These are phyloP conservation scores for Talaromyces sp. DNA, from an alignment of 2,329 filamentous ascomycete species.

Conservation along the genomic window DNA sequence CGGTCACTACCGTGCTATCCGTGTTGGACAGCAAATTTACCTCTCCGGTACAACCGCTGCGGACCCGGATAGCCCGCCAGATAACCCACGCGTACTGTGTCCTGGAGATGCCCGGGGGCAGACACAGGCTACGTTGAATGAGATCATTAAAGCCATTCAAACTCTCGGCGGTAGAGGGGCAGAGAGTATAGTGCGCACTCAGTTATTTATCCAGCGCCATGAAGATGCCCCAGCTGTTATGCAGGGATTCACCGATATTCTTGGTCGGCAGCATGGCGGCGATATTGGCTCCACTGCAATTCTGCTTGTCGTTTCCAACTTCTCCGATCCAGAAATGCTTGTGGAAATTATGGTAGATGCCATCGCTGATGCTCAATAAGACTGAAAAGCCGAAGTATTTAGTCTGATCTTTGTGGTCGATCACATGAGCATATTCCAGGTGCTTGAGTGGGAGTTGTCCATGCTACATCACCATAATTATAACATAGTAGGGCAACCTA, in stretches of 20 bases:
- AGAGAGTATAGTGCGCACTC: slow-evolving; percentile 1
- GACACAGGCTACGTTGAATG: not conserved
- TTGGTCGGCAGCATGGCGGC: not conserved
- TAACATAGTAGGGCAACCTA: too few species aligned
- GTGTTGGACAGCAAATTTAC: not conserved
- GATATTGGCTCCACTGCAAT: not conserved
- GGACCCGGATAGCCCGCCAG: not conserved
- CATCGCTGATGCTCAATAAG: not conserved
- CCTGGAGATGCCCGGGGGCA: slow-evolving; percentile 1
- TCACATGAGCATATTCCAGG: too few species aligned
- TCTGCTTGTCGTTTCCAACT: slow-evolving; percentile 1
- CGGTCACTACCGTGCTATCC: slow-evolving; percentile 3
- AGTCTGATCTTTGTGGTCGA: too few species aligned
- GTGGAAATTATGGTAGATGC: slow-evolving; percentile 6
- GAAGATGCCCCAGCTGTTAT: not conserved
- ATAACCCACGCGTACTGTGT: not conserved
- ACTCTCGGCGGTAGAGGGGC: not conserved
- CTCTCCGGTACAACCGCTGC: slow-evolving; percentile 1
- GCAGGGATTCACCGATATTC: not conserved
- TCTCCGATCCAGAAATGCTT: not conserved
- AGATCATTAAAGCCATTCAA: slow-evolving; percentile 1
- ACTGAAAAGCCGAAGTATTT: too few species aligned
- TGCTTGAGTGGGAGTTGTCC: too few species aligned
- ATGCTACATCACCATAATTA: too few species aligned
- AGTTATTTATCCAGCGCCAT: slow-evolving; percentile 1